Evolutionary conservation across 129 eudicot species (phyloP).

Genomic region (Artemisia tridentata): DNA sequence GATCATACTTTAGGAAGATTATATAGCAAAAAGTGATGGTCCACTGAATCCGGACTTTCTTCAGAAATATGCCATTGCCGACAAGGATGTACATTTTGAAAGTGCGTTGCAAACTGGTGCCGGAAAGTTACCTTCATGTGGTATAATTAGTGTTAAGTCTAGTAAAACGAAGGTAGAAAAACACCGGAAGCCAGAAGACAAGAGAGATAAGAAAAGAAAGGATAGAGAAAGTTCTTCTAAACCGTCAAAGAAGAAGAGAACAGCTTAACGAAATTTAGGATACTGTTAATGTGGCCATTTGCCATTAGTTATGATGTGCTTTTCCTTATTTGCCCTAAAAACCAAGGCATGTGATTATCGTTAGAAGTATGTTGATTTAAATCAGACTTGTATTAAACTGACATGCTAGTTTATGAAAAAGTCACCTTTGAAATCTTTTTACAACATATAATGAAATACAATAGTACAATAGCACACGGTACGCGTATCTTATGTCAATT

Average conservation of each 20-base stretch:
- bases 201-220: constrained; percentile 51
- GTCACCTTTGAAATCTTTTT: too few relatives aligned
- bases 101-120: constrained; percentile 58
- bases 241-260: constrained; percentile 67
- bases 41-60: constrained; percentile 60
- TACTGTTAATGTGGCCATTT: too few relatives aligned
- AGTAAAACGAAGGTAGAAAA: constrained; percentile 43
- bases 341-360: not conserved
- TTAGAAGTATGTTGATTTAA: not conserved
- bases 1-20: constrained; percentile 41
- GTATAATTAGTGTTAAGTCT: constrained; percentile 78
- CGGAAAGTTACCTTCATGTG: constrained; percentile 51
- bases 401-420: too few relatives aligned
- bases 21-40: constrained; percentile 55
- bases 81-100: constrained; percentile 70
- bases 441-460: too few relatives aligned
- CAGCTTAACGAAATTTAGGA: constrained; percentile 6
- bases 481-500: too few relatives aligned
- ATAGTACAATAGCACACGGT: too few relatives aligned
- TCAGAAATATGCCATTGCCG: constrained; percentile 65
- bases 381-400: too few relatives aligned
- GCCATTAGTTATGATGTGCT: too few relatives aligned
- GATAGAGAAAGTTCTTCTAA: constrained; percentile 51
- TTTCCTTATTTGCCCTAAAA: too few relatives aligned
- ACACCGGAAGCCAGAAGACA: constrained; percentile 36